Evolutionary conservation across 768 basidiomycete species (phyloP), one percentile per base, ranked within the genome.

Genomic region (Rhodotorula kratochvilovae): DNA sequence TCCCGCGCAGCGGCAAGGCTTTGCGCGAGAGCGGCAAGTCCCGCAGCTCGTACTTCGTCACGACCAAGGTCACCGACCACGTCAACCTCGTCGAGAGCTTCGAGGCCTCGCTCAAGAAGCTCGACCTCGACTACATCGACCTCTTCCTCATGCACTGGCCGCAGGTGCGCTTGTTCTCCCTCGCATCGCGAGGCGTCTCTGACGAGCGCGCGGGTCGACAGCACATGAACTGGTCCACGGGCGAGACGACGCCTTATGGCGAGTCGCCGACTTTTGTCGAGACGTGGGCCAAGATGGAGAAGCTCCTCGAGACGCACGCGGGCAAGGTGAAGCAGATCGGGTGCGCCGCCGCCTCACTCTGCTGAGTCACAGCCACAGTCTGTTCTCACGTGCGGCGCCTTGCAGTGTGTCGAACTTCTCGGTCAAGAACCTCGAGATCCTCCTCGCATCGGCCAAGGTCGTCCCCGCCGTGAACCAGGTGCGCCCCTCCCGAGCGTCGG

Each of bases 361-460:
- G 2, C 46, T n/a, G n/a, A n/a, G n/a, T 48, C 17, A 5, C 11
- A 11, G 12, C 56, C 8, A 21, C 6, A 1, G 1, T 11, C 17
- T 46, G 7, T n/a, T 17, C 36, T 31, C 2, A 21, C 16, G 53
- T 12, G 10, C 48, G 10, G 10, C 3, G 12, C 12, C 16, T 16
- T 39, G 58, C 76, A 90, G 90, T 42, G 86, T 87, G 43, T 90
- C 89, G 73, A 92, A 92, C 83, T 88, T 86, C 79, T 88, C 87
- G 42, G 82, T 87, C 78, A 81, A 79, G 67, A 86, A 87, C 78
- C 82, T 93, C 29, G 86, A 90, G 77, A 84, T 88, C 73, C 85
- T 92, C 63, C 83, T 90, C 50, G 84, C 87, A 31, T 85, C 83
- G 17, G 88, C 87, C 48, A 85, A 85, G 71, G 83, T 88, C 74